Conservation (phyloP, 345 rosid species). For the Eucalyptus fibrosa region DNA sequence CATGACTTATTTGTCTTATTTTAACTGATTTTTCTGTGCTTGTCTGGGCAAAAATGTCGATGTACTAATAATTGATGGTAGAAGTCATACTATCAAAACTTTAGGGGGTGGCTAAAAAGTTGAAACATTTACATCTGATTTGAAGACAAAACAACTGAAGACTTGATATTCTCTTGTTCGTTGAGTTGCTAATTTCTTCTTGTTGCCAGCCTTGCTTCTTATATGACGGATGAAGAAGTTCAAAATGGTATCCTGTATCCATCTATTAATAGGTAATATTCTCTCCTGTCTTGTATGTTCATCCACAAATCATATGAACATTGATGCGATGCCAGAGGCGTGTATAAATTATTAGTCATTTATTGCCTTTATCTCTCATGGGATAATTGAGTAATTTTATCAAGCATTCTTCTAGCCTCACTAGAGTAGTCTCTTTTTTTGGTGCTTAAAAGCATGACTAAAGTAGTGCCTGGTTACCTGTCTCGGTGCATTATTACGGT, state of each 20-base stretch:
- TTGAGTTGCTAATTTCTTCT: background rate
- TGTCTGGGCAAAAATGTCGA: background rate
- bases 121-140: background rate
- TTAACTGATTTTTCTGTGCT: background rate
- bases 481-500: background rate
- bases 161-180: background rate
- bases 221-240: slow-evolving; percentile 82
- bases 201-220: slow-evolving; percentile 82
- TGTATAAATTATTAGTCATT: background rate
- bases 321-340: background rate
- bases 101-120: background rate
- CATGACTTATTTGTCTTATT: background rate
- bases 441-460: background rate
- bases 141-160: background rate
- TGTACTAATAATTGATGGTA: background rate
- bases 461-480: background rate
- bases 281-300: background rate
- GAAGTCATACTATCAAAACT: background rate
- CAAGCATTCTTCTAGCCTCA: background rate
- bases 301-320: background rate
- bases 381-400: background rate
- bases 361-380: background rate
- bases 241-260: slow-evolving; percentile 75
- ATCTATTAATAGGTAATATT: slow-evolving; percentile 60
- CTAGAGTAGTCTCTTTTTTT: background rate